Conservation (phyloP, 441 rosid genomes). For the Monsonia emarginata region DNA sequence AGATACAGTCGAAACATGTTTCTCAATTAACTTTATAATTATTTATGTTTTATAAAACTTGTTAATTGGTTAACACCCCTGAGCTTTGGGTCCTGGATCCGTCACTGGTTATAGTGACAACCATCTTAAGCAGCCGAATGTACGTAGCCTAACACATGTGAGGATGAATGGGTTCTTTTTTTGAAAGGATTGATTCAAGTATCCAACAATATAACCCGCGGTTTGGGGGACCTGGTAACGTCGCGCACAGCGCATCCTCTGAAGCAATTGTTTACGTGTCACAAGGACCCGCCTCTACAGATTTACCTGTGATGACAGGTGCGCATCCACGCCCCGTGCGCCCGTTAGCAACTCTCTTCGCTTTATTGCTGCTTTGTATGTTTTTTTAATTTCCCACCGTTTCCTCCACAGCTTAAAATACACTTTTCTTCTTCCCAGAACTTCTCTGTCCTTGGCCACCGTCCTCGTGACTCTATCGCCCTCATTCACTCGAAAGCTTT, state of each 20-base stretch:
- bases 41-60: too few relatives aligned
- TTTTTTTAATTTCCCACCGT: conserved; percentile 16
- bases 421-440: background rate
- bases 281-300: background rate
- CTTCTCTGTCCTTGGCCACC: background rate
- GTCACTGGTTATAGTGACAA: too few relatives aligned
- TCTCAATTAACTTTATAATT: too few relatives aligned
- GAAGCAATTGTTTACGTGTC: conserved; percentile 21
- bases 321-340: conserved; percentile 19
- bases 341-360: conserved; percentile 13
- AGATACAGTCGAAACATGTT: too few relatives aligned
- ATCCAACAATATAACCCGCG: too few relatives aligned
- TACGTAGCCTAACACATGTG: too few relatives aligned
- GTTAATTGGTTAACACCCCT: too few relatives aligned
- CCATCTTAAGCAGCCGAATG: too few relatives aligned
- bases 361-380: background rate
- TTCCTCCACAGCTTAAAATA: conserved; percentile 15
- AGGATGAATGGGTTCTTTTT: too few relatives aligned
- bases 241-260: conserved; percentile 4
- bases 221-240: background rate
- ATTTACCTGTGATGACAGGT: conserved; percentile 22
- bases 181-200: too few relatives aligned
- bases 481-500: background rate
- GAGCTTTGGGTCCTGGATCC: too few relatives aligned
- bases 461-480: background rate